These are phyloP conservation scores for Tuber microsphaerosporum DNA, from an alignment of 495 filamentous ascomycete species.

Conservation along the genomic window DNA sequence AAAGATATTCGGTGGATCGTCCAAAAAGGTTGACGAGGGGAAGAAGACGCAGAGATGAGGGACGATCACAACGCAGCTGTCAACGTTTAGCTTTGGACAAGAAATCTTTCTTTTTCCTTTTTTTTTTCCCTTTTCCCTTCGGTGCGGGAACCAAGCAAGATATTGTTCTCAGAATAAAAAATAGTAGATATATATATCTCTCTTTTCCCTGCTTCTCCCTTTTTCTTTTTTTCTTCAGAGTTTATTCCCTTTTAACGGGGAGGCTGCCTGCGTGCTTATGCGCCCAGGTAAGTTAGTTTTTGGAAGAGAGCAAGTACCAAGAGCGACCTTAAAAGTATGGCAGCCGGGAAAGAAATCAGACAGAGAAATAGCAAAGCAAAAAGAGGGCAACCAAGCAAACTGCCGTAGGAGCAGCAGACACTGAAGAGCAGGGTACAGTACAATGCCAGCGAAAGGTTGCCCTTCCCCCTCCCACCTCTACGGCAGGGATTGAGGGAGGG, in stretches of 20 bases:
- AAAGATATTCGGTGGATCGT: slow-evolving; percentile 32
- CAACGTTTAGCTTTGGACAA: slow-evolving; percentile 12
- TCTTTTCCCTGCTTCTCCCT: background rate
- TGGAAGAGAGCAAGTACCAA: slow-evolving; percentile 2
- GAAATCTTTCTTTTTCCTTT: slow-evolving; percentile 11
- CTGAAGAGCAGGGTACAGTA: slow-evolving; percentile 30
- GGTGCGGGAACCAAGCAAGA: slow-evolving; percentile 19
- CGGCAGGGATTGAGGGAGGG: slow-evolving; percentile 30
- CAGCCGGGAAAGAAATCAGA: background rate
- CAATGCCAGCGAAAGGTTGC: slow-evolving; percentile 24
- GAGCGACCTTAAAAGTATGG: background rate
- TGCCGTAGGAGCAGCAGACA: slow-evolving; percentile 34
- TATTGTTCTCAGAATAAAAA: slow-evolving; percentile 16
- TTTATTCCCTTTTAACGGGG: slow-evolving; percentile 22
- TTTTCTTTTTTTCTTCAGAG: slow-evolving; percentile 10
- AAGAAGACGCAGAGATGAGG: slow-evolving; percentile 25
- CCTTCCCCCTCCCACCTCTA: slow-evolving; percentile 13
- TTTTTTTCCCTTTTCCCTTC: background rate
- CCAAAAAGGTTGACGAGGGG: slow-evolving; percentile 32
- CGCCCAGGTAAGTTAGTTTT: background rate
- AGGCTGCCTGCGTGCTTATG: slow-evolving; percentile 9
- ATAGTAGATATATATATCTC: slow-evolving; percentile 16
- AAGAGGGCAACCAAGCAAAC: slow-evolving; percentile 16
- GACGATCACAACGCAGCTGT: slow-evolving; percentile 26
- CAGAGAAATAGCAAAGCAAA: background rate